phyloP scores from a whole-genome alignment of 106 monocot species.

The Triglochin maritima region DNA sequence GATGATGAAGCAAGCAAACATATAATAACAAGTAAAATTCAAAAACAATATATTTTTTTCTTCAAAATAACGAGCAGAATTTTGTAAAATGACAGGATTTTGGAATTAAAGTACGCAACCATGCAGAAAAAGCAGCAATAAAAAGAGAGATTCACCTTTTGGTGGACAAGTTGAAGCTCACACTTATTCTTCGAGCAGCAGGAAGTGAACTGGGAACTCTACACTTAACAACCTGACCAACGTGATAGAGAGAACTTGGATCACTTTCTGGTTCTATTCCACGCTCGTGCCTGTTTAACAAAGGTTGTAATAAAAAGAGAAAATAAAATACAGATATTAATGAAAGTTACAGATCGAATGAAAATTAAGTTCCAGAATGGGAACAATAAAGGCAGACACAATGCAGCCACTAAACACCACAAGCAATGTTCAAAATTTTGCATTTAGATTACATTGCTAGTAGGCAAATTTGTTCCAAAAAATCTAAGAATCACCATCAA shows the following conservation, averaged over 20 bases:
- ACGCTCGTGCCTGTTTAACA: slow-evolving; percentile 65
- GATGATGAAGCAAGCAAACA: background rate
- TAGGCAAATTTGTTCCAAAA: too few species aligned
- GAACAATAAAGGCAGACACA: too few species aligned
- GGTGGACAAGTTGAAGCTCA: slow-evolving; percentile 63
- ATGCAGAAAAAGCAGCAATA: background rate
- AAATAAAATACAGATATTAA: too few species aligned
- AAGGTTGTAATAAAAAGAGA: background rate
- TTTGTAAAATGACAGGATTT: too few species aligned
- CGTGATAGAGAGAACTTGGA: slow-evolving; percentile 52
- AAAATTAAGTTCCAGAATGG: too few species aligned
- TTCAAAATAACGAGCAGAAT: too few species aligned
- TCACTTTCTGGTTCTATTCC: slow-evolving; percentile 72
- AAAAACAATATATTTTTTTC: too few species aligned
- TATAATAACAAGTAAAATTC: background rate
- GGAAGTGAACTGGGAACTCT: slow-evolving; percentile 53
- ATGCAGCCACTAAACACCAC: too few species aligned
- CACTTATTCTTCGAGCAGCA: slow-evolving; percentile 49
- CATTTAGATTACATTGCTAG: too few species aligned
- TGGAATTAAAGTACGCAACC: background rate
- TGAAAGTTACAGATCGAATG: too few species aligned
- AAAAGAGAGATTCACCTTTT: slow-evolving; percentile 42
- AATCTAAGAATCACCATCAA: too few species aligned
- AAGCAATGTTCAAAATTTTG: too few species aligned
- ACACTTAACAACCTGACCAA: slow-evolving; percentile 95